Base-by-base conservation (phyloP, 495 filamentous ascomycete genomes). In the Penicillium psychrofluorescens region DNA sequence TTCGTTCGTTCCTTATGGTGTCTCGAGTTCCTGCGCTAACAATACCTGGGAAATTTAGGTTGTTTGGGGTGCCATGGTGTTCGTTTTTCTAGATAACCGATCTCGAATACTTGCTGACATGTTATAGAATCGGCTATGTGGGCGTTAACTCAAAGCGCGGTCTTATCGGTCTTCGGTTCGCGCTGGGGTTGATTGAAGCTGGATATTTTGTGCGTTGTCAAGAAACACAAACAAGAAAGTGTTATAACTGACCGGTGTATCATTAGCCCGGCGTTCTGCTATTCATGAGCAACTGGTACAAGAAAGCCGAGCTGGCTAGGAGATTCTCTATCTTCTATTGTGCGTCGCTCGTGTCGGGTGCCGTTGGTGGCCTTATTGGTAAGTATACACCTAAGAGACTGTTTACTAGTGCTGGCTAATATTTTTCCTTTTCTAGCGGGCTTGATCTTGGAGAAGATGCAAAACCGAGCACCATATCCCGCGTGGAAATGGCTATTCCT, bases 221-320 rank as follows among this genome's bases (percentile, higher is more conserved):
- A 43, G 40, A 33, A 35, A 35, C 27, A 31, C 28, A 34, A 22
- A 34, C 7, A 37, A 15, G 7, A 9, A 15, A 14, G 35, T 15
- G 8, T 16, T 37, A 14, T 3, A 2, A 37, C 35, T 37, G 35
- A 37, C 35, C 16, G 2, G 12, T 37, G 1, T 37, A 22, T 22
- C 9, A n/a, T 16, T 14, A 43, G 40, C 40, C 40, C 29, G 40
- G 40, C 12, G 40, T 43, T 31, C 33, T 43, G 16, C 29, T 43
- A 22, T 43, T 43, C 40, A 43, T 43, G 40, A 43, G 40, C 40
- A 43, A 43, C 33, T 43, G 40, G 40, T 43, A 43, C 40, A 43
- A 43, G 34, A 43, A 43, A 15, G 33, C 29, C 29, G 40, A 43
- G 34, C 14, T 43, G 29, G 40, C 40, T 43, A 31, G 40, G 33